These are phyloP conservation scores for Nepenthes mirabilis DNA, from an alignment of 148 eudicot species.

Conservation along the genomic window DNA sequence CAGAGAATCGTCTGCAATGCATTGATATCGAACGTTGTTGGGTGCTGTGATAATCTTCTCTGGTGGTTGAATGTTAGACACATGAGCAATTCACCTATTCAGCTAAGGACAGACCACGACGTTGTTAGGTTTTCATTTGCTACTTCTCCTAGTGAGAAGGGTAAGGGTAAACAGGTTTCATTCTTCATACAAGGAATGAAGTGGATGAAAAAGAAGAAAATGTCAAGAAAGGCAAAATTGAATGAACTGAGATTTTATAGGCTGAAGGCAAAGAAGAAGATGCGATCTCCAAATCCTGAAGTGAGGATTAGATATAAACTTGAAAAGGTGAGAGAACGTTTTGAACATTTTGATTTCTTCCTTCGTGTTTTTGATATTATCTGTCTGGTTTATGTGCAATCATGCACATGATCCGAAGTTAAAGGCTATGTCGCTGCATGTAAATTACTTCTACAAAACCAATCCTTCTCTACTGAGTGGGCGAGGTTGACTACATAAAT, in stretches of 20 bases:
- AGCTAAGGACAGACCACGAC: slow-evolving; percentile 44
- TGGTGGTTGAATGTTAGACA: neutral
- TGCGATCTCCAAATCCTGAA: slow-evolving; percentile 88
- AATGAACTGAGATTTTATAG: slow-evolving; percentile 82
- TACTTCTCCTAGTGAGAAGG: slow-evolving; percentile 7
- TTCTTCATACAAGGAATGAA: slow-evolving; percentile 11
- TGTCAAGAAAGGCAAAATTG: slow-evolving; percentile 55
- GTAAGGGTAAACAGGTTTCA: slow-evolving; percentile 5
- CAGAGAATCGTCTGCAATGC: too few species aligned
- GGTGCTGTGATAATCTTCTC: too few species aligned
- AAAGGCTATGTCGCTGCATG: too few species aligned
- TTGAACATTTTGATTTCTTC: neutral
- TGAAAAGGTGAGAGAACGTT: slow-evolving; percentile 41
- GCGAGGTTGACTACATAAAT: too few species aligned
- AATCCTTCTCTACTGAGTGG: too few species aligned
- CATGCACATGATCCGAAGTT: too few species aligned
- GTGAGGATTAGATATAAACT: slow-evolving; percentile 87
- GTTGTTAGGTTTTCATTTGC: slow-evolving; percentile 61
- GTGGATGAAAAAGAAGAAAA: slow-evolving; percentile 19
- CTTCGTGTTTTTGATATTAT: neutral
- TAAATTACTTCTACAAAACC: too few species aligned
- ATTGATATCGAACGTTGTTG: too few species aligned
- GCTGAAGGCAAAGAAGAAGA: slow-evolving; percentile 83
- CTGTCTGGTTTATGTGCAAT: too few species aligned
- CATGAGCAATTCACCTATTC: slow-evolving; percentile 19